A percentile compares a stretch with the other conserved stretches of the same genome.
Evolutionary conservation across 306 rosid genomes (phyloP).

Genomic region (Lagenaria siceraria): DNA sequence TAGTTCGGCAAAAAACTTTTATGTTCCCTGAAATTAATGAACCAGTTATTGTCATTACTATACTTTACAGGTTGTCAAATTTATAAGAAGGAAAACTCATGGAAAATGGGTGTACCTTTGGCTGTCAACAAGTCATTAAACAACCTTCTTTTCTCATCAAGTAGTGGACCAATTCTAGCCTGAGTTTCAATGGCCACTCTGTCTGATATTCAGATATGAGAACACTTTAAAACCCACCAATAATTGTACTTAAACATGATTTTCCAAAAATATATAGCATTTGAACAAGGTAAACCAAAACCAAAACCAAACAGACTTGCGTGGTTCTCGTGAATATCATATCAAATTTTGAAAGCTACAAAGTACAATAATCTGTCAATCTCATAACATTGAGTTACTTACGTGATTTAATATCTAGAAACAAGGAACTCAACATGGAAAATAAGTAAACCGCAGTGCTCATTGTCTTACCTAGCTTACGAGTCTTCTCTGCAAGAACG

Average conservation of each 20-base stretch:
- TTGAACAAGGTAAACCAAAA: neutral
- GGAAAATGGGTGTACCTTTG: slow-evolving; percentile 50
- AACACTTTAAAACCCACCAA: slow-evolving; percentile 14
- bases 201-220: slow-evolving; percentile 38
- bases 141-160: slow-evolving; percentile 75
- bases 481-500: slow-evolving; percentile 79
- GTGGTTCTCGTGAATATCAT: neutral
- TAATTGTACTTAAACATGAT: slow-evolving; percentile 6
- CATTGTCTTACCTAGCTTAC: slow-evolving; percentile 52
- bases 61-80: neutral
- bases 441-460: slow-evolving; percentile 8
- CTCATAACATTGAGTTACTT: neutral
- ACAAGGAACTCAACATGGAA: neutral
- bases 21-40: slow-evolving; percentile 60
- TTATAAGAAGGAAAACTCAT: slow-evolving; percentile 9
- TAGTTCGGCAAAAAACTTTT: slow-evolving; percentile 66
- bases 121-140: slow-evolving; percentile 93
- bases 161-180: slow-evolving; percentile 79
- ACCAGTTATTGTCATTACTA: neutral
- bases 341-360: neutral
- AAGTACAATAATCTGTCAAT: neutral
- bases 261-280: neutral
- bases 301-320: neutral
- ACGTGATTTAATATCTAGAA: neutral
- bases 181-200: slow-evolving; percentile 69